Percentiles rank a stretch among this genome's conserved stretches.
Conservation (phyloP, 495 filamentous ascomycete genomes). For the Penicillium longicatenatum region DNA sequence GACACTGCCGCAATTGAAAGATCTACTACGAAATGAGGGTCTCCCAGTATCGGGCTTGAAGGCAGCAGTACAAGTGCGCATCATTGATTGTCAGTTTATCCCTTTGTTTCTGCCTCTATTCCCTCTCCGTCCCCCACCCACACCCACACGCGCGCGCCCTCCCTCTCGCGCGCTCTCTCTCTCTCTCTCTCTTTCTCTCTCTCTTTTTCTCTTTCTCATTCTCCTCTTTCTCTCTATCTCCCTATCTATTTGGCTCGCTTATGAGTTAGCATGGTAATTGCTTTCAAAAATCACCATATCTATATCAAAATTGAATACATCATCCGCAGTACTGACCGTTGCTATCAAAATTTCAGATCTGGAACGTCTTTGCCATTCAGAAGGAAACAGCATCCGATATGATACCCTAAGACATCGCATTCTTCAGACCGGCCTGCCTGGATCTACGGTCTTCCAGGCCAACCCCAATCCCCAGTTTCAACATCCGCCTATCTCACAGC, state of each 20-base stretch:
- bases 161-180: background rate
- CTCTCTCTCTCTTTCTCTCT: background rate
- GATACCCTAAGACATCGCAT: slow-evolving; percentile 37
- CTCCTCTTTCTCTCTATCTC: background rate
- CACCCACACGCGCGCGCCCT: background rate
- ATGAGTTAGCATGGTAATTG: slow-evolving; percentile 8
- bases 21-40: slow-evolving; percentile 68
- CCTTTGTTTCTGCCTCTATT: slow-evolving; percentile 11
- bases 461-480: slow-evolving; percentile 31
- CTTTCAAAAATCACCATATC: background rate
- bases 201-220: slow-evolving; percentile 1
- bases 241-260: background rate
- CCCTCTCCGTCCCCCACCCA: background rate
- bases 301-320: background rate
- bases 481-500: slow-evolving; percentile 23
- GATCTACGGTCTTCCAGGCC: slow-evolving; percentile 25
- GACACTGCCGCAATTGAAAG: slow-evolving; percentile 72
- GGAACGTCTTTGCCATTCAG: slow-evolving; percentile 35
- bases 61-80: slow-evolving; percentile 70
- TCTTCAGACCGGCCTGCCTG: slow-evolving; percentile 34
- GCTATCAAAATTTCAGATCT: slow-evolving; percentile 28
- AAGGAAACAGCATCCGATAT: slow-evolving; percentile 34
- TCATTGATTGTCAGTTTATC: slow-evolving; percentile 68
- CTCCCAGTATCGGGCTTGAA: slow-evolving; percentile 80
- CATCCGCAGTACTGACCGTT: background rate